Evolutionary conservation across 768 basidiomycete genomes (phyloP), one percentile per base, ranked within the genome.

Genomic region (Amanita exitialis): DNA sequence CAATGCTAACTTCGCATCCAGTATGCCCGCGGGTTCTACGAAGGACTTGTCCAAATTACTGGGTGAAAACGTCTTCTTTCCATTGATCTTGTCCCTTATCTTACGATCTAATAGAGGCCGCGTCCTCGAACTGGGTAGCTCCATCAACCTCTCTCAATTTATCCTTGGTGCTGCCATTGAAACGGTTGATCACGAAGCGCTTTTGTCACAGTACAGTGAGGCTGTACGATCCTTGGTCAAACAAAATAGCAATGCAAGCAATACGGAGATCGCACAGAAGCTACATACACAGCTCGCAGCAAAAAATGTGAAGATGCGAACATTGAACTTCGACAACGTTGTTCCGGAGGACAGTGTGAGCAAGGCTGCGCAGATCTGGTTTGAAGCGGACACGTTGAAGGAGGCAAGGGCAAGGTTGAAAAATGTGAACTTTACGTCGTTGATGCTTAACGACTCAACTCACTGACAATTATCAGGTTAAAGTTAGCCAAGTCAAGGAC

Each of bases 81-180:
- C 21, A 4, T 20, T n/a, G 10, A 20, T 8, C 6, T 41, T 41
- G 13, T 32, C 13, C n/a, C 3, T 38, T 10, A 3, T 13, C 28
- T 44, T 6, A 39, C 6, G 20, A 12, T 12, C 20, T 18, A 23
- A 27, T 34, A 63, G 62, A 35, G 63, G 64, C 35, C 53, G 56
- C 6, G 58, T 66, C 39, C 61, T 66, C 49, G 62, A 63, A 1
- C 58, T 66, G 27, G 49, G 62, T 35, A 61, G 62, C 56, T 59
- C 62, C 21, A 58, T 60, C 42, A 62, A 59, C 32, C 56, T 66
- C 2, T 62, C 63, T 15, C 60, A 63, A 45, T 63, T 62, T 44
- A 66, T 66, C 46, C 56, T 63, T 25, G 64, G 61, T 5, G 61
- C 59, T 18, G 61, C 61, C 1, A 27, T 66, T n/a, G 64, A 66